Evolutionary conservation across 257 asterid genomes (phyloP).

Genomic region (Petunia axillaris): DNA sequence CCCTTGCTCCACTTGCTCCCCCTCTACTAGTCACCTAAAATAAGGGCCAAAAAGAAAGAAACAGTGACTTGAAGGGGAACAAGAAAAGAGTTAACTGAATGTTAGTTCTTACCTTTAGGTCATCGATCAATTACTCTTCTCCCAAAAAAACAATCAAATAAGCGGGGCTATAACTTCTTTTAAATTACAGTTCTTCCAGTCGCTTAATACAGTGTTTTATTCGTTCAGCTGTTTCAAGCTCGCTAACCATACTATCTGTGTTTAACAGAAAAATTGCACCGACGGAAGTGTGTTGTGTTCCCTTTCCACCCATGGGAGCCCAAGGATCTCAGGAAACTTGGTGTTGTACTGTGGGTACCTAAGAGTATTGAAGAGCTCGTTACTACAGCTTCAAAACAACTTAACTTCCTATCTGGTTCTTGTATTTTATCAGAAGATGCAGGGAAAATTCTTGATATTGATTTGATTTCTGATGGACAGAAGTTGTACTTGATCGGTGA

Average conservation of each 20-base stretch:
- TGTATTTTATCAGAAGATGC: constrained; percentile 83
- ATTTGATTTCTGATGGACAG: constrained; percentile 69
- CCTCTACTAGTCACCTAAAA: background rate
- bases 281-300: constrained; percentile 70
- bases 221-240: background rate
- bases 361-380: constrained; percentile 64
- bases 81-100: background rate
- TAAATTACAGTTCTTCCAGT: background rate
- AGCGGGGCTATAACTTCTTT: background rate
- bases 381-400: constrained; percentile 51
- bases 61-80: constrained; percentile 2
- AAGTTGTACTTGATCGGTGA: constrained; percentile 62
- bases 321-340: constrained; percentile 56
- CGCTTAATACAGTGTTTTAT: background rate
- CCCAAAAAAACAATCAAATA: background rate
- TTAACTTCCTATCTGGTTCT: constrained; percentile 47
- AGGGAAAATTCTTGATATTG: constrained; percentile 71
- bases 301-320: constrained; percentile 75
- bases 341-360: constrained; percentile 83
- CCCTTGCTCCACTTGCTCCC: constrained; percentile 7
- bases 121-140: constrained; percentile 6
- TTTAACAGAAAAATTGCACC: constrained; percentile 46
- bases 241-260: background rate
- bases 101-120: background rate
- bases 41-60: constrained; percentile 12